phyloP scores from a whole-genome alignment of 2,329 filamentous ascomycete genomes.

The Diaporthe sp. region DNA sequence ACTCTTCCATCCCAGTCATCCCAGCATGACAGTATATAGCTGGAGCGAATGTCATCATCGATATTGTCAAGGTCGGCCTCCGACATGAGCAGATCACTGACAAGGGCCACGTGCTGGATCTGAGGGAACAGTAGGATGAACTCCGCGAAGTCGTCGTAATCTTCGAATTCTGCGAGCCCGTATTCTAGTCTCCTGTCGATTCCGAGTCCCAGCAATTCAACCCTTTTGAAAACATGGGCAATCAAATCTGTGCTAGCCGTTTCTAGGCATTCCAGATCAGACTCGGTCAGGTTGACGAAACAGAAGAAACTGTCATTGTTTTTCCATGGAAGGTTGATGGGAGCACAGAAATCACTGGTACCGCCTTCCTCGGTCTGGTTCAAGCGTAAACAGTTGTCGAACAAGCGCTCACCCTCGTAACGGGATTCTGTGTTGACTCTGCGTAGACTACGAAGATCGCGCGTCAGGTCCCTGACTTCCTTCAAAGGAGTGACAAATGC shows the following conservation, averaged over 20 bases:
- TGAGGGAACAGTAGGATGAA: background rate
- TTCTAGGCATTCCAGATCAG: background rate
- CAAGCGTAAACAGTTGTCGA: background rate
- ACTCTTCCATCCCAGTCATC: background rate
- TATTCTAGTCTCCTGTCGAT: rapidly evolving
- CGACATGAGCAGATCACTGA: background rate
- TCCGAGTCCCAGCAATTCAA: too few species aligned
- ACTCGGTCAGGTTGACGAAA: background rate
- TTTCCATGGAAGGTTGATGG: background rate
- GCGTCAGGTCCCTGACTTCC: background rate
- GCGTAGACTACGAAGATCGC: background rate
- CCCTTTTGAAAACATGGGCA: too few species aligned
- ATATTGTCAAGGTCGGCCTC: background rate
- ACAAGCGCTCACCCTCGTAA: background rate
- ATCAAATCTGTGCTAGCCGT: too few species aligned
- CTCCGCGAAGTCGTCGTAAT: background rate
- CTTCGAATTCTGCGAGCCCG: rapidly evolving
- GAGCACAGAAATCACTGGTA: background rate
- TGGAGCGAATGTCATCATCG: background rate
- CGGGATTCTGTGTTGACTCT: background rate
- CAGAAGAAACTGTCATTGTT: rapidly evolving
- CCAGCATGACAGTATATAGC: background rate
- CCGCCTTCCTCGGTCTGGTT: background rate
- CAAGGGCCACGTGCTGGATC: background rate
- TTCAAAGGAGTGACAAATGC: background rate